Conservation (phyloP, 129 eudicot genomes). For the Pittosporum tobira region DNA sequence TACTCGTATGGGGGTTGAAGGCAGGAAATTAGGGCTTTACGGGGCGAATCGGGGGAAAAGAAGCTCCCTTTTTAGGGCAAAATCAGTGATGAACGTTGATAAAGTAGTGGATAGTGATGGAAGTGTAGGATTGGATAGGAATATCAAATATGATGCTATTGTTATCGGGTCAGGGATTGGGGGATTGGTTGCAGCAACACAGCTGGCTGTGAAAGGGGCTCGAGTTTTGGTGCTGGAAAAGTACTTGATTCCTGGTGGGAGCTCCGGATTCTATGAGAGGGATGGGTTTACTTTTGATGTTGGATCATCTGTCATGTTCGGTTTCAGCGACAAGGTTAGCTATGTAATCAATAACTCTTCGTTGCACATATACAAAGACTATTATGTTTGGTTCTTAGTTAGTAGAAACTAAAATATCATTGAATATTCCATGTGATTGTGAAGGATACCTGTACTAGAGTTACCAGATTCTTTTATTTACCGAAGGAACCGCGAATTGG, state of each 20-base stretch:
- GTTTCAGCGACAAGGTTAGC: slow-evolving; percentile 91
- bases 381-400: background rate
- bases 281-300: slow-evolving; percentile 93
- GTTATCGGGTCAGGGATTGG: slow-evolving; percentile 99
- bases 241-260: slow-evolving; percentile 97
- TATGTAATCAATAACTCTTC: background rate
- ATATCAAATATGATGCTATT: slow-evolving; percentile 65
- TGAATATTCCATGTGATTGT: background rate
- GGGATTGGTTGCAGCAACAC: slow-evolving; percentile 97
- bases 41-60: slow-evolving; percentile 13
- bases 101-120: slow-evolving; percentile 35
- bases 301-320: slow-evolving; percentile 97
- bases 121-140: slow-evolving; percentile 18
- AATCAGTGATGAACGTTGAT: slow-evolving; percentile 46
- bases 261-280: slow-evolving; percentile 88
- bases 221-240: slow-evolving; percentile 87
- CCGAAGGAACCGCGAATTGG: background rate
- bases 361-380: background rate
- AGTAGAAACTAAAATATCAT: background rate
- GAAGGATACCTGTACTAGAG: background rate
- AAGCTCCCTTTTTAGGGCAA: slow-evolving; percentile 18
- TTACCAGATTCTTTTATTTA: too few species aligned
- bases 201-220: slow-evolving; percentile 95
- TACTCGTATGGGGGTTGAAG: slow-evolving; percentile 12
- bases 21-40: slow-evolving; percentile 12